Conservation (phyloP, 2,329 filamentous ascomycete genomes). For the Cordyceps fumosorosea region DNA sequence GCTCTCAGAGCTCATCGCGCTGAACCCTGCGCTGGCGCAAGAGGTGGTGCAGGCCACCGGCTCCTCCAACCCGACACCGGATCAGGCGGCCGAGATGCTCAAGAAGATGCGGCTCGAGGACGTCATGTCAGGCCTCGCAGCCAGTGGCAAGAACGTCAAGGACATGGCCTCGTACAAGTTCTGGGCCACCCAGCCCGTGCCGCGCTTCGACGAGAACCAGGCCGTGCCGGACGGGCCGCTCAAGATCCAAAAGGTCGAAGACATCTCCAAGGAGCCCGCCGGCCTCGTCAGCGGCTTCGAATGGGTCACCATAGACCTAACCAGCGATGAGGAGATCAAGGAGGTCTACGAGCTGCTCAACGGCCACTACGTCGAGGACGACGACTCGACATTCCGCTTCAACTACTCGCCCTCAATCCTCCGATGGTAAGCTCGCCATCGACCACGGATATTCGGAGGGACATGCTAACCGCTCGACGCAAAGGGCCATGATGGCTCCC, state of each 20-base stretch:
- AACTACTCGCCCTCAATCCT: slow-evolving; percentile 88
- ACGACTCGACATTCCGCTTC: slow-evolving; percentile 95
- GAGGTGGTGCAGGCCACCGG: slow-evolving; percentile 38
- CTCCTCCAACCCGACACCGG: slow-evolving; percentile 29
- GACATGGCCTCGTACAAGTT: slow-evolving; percentile 98
- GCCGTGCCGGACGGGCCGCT: slow-evolving; percentile 73
- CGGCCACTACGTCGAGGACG: slow-evolving; percentile 95
- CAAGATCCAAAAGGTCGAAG: slow-evolving; percentile 68
- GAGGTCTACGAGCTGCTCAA: slow-evolving; percentile 90
- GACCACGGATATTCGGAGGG: too few species aligned
- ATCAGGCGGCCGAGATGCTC: slow-evolving; percentile 45
- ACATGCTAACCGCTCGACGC: not conserved
- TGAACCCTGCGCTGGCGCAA: slow-evolving; percentile 66
- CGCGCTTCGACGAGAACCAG: slow-evolving; percentile 62
- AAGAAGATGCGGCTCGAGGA: slow-evolving; percentile 62
- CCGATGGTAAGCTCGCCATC: slow-evolving; percentile 59
- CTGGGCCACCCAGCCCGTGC: slow-evolving; percentile 96
- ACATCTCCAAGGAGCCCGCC: slow-evolving; percentile 71
- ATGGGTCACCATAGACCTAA: slow-evolving; percentile 87
- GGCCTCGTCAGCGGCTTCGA: slow-evolving; percentile 78
- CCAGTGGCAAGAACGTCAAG: slow-evolving; percentile 82
- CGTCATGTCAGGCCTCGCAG: slow-evolving; percentile 67
- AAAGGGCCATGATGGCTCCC: slow-evolving; percentile 85
- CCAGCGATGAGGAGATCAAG: slow-evolving; percentile 68
- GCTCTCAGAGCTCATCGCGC: slow-evolving; percentile 58